Percentiles rank a stretch among this genome's conserved stretches.
These are phyloP conservation scores for Globisporangium barbulae DNA, from an alignment of 352 stramenopile genomes.

Conservation along the genomic window DNA sequence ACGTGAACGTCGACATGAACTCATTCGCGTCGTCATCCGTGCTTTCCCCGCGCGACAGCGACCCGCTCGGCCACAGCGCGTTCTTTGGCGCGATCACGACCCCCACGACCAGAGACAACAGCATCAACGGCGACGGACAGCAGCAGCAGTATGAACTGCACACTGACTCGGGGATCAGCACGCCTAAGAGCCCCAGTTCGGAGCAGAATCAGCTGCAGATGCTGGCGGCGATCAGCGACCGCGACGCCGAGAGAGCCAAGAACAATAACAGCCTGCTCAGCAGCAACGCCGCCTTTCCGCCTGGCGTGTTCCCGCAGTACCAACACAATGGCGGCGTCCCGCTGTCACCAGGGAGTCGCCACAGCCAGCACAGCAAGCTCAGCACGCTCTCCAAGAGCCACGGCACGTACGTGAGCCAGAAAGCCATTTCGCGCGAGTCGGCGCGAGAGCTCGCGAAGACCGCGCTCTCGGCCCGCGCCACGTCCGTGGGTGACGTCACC, in stretches of 20 bases:
- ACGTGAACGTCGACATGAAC: slow-evolving; percentile 15
- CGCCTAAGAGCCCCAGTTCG: slow-evolving; percentile 7
- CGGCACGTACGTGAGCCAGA: slow-evolving; percentile 30
- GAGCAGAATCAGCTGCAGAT: neutral
- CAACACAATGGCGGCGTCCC: slow-evolving; percentile 8
- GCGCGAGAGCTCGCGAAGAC: slow-evolving; percentile 69
- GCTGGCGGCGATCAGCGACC: neutral
- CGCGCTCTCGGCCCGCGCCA: slow-evolving; percentile 59
- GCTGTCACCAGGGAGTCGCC: slow-evolving; percentile 15
- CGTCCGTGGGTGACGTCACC: slow-evolving; percentile 71
- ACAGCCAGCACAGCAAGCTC: slow-evolving; percentile 20
- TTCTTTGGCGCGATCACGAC: slow-evolving; percentile 10
- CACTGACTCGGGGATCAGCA: slow-evolving; percentile 5
- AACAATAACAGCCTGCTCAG: slow-evolving; percentile 7
- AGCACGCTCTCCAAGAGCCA: slow-evolving; percentile 18
- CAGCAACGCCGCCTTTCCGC: neutral
- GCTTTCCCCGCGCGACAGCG: slow-evolving; percentile 17
- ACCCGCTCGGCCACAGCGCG: slow-evolving; percentile 5
- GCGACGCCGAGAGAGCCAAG: neutral
- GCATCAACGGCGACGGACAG: neutral
- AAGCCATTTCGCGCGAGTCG: slow-evolving; percentile 39
- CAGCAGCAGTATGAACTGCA: slow-evolving; percentile 8
- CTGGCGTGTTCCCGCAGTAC: slow-evolving; percentile 5
- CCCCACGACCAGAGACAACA: neutral
- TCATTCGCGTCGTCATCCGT: slow-evolving; percentile 16